Evolutionary conservation across 768 basidiomycete genomes (phyloP).

Genomic region (Tylopilus intermedius): DNA sequence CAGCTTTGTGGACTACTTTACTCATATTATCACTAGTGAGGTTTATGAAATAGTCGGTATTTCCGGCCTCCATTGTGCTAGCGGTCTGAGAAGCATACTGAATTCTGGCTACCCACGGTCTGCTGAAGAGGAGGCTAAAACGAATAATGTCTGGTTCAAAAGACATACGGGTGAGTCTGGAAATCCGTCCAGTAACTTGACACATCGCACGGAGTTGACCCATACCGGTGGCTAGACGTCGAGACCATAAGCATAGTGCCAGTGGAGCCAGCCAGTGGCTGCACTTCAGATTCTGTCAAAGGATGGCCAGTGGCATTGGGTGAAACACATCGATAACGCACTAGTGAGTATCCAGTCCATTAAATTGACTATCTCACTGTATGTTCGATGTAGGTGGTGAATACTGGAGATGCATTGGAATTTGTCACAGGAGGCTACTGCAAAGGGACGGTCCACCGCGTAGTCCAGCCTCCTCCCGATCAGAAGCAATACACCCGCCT

Average conservation of each 20-base stretch:
- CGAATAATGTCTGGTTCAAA: slow-evolving; percentile 55
- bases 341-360: slow-evolving; percentile 32
- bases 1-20: not conserved
- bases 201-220: no score
- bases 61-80: not conserved
- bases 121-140: slow-evolving; percentile 44
- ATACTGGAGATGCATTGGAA: slow-evolving; percentile 55
- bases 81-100: not conserved
- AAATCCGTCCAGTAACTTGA: no score
- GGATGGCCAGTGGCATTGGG: slow-evolving; percentile 54
- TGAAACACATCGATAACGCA: slow-evolving; percentile 54
- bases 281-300: slow-evolving; percentile 52
- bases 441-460: slow-evolving; percentile 56
- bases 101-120: slow-evolving; percentile 43
- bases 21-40: slow-evolving; percentile 36
- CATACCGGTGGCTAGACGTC: slow-evolving; percentile 34
- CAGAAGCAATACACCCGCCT: slow-evolving; percentile 47
- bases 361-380: not conserved
- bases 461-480: slow-evolving; percentile 55
- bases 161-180: slow-evolving; percentile 47
- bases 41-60: slow-evolving; percentile 61
- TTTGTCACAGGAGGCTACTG: slow-evolving; percentile 60
- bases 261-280: slow-evolving; percentile 55
- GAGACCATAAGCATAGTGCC: slow-evolving; percentile 49
- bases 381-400: slow-evolving; percentile 41